Evolutionary conservation across 129 eudicot species (phyloP).

Genomic region (Solidago caesia): DNA sequence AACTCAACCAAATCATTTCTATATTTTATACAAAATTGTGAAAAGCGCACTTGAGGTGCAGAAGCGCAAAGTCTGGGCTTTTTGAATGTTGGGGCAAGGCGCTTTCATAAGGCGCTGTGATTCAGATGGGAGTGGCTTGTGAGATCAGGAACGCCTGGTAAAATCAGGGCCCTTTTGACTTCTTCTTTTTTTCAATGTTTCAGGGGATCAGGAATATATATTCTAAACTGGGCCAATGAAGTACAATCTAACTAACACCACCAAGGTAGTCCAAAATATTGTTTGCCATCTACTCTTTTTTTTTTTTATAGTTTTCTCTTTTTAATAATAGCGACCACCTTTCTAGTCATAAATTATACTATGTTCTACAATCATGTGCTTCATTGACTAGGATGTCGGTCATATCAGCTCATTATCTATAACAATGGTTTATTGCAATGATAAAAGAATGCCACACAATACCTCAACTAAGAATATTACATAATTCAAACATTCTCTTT

Average conservation of each 20-base stretch:
- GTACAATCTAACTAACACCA: constrained; percentile 5
- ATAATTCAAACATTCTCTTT: too few species aligned
- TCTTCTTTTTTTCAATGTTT: too few species aligned
- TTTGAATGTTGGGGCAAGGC: too few species aligned
- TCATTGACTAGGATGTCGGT: constrained; percentile 17
- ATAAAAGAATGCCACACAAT: too few species aligned
- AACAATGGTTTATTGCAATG: constrained; percentile 1
- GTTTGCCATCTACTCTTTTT: not conserved
- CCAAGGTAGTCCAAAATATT: not conserved
- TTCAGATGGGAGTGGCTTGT: too few species aligned
- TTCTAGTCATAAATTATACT: not conserved
- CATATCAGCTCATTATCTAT: constrained; percentile 6
- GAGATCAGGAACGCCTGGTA: too few species aligned
- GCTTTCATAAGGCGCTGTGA: too few species aligned
- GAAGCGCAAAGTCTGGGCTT: too few species aligned
- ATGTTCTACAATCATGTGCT: constrained; percentile 10
- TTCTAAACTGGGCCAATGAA: not conserved
- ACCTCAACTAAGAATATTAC: too few species aligned
- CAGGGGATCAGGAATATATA: too few species aligned
- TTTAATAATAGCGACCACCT: not conserved
- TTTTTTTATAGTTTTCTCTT: not conserved
- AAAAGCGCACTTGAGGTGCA: too few species aligned
- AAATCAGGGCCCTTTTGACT: too few species aligned
- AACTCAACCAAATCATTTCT: not conserved
- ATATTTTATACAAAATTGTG: not conserved